Percentiles rank a stretch among this genome's conserved stretches.
These are phyloP conservation scores for Russula sp. DNA, from an alignment of 768 basidiomycete species.

Conservation along the genomic window DNA sequence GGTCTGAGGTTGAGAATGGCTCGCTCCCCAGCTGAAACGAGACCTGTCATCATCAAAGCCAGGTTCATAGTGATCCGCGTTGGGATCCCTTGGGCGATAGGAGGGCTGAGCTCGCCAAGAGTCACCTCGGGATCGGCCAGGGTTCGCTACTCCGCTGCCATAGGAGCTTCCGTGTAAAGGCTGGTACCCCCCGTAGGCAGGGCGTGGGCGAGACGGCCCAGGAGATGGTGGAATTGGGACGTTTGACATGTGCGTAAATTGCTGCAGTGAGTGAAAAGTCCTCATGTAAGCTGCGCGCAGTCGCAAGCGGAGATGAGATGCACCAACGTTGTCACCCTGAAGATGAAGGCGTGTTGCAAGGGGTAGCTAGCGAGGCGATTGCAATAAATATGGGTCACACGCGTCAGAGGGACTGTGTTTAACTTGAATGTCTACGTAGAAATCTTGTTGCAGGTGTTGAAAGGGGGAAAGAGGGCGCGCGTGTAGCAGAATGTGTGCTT, in stretches of 20 bases:
- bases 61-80: constrained; percentile 16
- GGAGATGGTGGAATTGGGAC: constrained; percentile 46
- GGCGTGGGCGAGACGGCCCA: constrained; percentile 38
- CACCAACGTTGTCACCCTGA: not conserved
- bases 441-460: not conserved
- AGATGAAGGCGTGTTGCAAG: constrained; percentile 3
- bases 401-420: not conserved
- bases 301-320: not conserved
- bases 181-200: constrained; percentile 48
- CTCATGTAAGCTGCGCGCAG: constrained; percentile 8
- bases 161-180: constrained; percentile 36
- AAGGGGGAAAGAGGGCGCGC: not conserved
- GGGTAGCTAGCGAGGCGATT: not conserved
- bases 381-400: not conserved
- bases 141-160: constrained; percentile 37
- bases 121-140: constrained; percentile 32
- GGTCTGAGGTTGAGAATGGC: constrained; percentile 24
- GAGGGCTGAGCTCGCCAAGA: constrained; percentile 43
- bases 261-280: constrained; percentile 14
- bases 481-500: not conserved
- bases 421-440: not conserved
- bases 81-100: constrained; percentile 32
- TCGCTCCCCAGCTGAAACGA: constrained; percentile 9
- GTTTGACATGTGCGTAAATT: constrained; percentile 20
- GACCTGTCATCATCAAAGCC: constrained; percentile 10